Conservation (phyloP, 768 basidiomycete species). For the Fomitopsis serialis region DNA sequence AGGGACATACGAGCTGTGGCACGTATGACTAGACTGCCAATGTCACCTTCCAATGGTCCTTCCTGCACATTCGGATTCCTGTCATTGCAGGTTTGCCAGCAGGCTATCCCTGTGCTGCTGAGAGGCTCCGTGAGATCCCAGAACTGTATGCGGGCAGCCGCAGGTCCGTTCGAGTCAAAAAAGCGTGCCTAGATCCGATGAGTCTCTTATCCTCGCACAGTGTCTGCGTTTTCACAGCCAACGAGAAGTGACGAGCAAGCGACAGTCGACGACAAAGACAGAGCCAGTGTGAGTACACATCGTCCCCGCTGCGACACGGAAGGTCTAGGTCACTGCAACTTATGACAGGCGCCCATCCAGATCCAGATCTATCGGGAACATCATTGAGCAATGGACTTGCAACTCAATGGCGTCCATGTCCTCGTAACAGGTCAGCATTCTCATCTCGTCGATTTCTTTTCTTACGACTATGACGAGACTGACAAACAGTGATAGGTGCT, state of each 20-base stretch:
- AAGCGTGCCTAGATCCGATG: too few species aligned
- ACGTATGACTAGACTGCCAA: too few species aligned
- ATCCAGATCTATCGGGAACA: not conserved
- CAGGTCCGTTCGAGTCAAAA: not conserved
- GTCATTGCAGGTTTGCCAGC: not conserved
- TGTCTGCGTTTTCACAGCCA: not conserved
- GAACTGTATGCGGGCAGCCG: not conserved
- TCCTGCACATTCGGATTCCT: not conserved
- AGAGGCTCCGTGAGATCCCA: not conserved
- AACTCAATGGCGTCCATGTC: conserved; percentile 55
- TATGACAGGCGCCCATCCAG: not conserved
- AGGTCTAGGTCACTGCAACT: not conserved
- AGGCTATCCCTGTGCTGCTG: not conserved
- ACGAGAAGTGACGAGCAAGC: not conserved
- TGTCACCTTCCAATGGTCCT: not conserved
- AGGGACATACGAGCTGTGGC: conserved; percentile 66
- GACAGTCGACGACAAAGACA: not conserved
- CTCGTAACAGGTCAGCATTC: conserved; percentile 52
- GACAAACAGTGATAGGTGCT: conserved; percentile 40
- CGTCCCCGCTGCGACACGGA: too few species aligned
- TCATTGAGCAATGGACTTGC: conserved; percentile 59
- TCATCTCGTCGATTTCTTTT: not conserved
- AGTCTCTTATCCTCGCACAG: too few species aligned
- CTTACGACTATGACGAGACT: not conserved
- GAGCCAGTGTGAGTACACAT: too few species aligned